Evolutionary conservation across 1,284 basidiomycete species (phyloP).

Genomic region (Irpex sp.): DNA sequence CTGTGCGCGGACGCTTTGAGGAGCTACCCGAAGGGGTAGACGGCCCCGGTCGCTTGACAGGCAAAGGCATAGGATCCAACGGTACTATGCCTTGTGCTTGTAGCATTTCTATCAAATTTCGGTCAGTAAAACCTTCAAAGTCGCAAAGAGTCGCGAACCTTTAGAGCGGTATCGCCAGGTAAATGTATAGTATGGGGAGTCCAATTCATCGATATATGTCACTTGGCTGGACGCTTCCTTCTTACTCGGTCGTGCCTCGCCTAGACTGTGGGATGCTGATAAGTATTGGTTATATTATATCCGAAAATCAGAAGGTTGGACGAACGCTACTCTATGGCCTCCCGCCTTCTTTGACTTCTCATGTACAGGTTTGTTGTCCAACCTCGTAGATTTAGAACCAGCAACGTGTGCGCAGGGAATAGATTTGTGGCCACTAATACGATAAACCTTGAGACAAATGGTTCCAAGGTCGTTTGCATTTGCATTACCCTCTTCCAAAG

Average conservation of each 20-base stretch:
- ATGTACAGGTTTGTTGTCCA: too few relatives aligned
- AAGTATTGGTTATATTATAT: too few relatives aligned
- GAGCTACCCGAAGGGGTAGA: neutral
- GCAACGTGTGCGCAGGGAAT: too few relatives aligned
- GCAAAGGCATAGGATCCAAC: neutral
- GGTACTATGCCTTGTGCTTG: slow-evolving; percentile 7
- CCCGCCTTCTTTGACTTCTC: neutral
- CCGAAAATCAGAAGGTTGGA: too few relatives aligned
- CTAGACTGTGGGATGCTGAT: too few relatives aligned
- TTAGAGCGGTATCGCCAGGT: slow-evolving; percentile 4
- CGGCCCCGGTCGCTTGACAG: neutral
- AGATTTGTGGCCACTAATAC: too few relatives aligned
- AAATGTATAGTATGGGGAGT: slow-evolving; percentile 3
- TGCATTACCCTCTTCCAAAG: too few relatives aligned
- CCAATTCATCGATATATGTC: neutral
- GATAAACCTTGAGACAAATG: too few relatives aligned
- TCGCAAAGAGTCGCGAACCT: neutral
- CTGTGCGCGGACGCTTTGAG: neutral
- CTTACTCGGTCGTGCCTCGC: too few relatives aligned
- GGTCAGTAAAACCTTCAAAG: neutral
- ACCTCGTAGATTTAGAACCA: too few relatives aligned
- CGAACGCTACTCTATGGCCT: neutral
- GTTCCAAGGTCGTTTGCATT: too few relatives aligned
- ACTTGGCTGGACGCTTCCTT: neutral
- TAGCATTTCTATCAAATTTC: neutral